These are phyloP conservation scores for Massarina eburnea DNA, from an alignment of 2,329 filamentous ascomycete genomes.

Conservation along the genomic window DNA sequence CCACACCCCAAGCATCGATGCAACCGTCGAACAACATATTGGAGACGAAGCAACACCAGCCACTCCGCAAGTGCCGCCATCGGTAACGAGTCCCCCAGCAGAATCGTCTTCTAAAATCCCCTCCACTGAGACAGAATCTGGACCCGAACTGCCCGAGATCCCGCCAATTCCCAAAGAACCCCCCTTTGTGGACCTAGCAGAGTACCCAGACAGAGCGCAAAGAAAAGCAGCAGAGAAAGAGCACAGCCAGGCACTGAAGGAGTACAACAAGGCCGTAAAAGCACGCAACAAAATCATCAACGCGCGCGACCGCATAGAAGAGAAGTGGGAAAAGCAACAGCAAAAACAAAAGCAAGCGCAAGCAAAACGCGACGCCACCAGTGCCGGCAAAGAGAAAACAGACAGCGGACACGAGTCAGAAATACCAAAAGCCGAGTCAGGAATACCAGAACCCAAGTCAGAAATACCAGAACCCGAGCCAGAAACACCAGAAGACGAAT, in stretches of 20 bases:
- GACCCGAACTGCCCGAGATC: slow-evolving; percentile 47
- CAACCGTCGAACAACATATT: slow-evolving; percentile 50
- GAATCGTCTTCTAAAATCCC: slow-evolving; percentile 2
- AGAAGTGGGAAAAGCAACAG: slow-evolving; percentile 44
- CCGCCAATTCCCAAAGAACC: slow-evolving; percentile 58
- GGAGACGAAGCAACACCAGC: slow-evolving; percentile 38
- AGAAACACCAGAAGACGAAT: background rate
- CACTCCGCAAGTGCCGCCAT: slow-evolving; percentile 29
- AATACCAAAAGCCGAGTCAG: slow-evolving; percentile 12
- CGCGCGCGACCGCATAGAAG: slow-evolving; percentile 62
- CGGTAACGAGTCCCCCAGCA: slow-evolving; percentile 15
- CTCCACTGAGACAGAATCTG: slow-evolving; percentile 3
- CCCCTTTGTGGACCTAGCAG: slow-evolving; percentile 57
- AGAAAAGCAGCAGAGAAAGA: slow-evolving; percentile 72
- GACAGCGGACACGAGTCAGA: slow-evolving; percentile 4
- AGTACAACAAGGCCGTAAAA: slow-evolving; percentile 67
- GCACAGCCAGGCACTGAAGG: slow-evolving; percentile 62
- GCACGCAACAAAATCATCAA: slow-evolving; percentile 65
- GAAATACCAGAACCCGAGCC: slow-evolving; percentile 24
- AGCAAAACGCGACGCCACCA: slow-evolving; percentile 1
- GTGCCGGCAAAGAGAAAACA: background rate
- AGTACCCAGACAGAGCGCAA: slow-evolving; percentile 64
- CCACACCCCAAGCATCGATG: slow-evolving; percentile 11
- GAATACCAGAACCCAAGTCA: slow-evolving; percentile 19
- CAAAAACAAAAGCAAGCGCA: slow-evolving; percentile 17